Base-by-base conservation (phyloP, 306 rosid genomes). In the Adenanthera pavonina region DNA sequence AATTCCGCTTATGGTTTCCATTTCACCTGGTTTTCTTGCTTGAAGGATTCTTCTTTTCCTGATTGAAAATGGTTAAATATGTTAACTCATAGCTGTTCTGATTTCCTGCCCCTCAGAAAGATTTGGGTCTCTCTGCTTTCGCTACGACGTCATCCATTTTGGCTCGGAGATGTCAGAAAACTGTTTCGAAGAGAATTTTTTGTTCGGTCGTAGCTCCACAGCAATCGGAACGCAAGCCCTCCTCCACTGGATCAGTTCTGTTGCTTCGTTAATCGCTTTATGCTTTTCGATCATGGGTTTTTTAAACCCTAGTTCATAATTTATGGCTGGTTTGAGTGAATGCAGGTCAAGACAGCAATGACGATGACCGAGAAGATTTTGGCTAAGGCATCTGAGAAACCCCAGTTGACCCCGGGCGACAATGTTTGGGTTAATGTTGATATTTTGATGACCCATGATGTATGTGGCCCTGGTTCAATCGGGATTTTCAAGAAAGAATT, bases 401-500 rank as follows among this genome's bases (percentile, higher is more conserved):
- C 84, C 60, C 85, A 91, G 35, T 81, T 93, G 88, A 87, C 43
- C 71, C 99, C 99, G 1, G 97, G 95, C 78, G 97, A 91, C 47
- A 95, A 93, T 86, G 91, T 86, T 44, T 95, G 99, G 99, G 93
- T 90, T 51, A 91, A 95, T 77, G 77, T 90, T 76, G 99, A 95
- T 77, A 47, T 89, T 80, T 90, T 95, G 86, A 95, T 95, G 99
- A 95, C 95, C 67, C 97, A 95, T 84, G 99, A 95, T 86, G 96
- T 95, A 2, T 92, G 93, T 73, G 97, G 99, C 56, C 99, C 99
- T 64, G 99, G 99, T 76, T 86, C 97, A n/a, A 74, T 93, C 41
- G 99, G 99, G 10, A 87, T 95, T 82, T 95, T 95, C 85, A 93
- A 95, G 91, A 95, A 81, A 79, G 99, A 95, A 84, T 95, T 95